Base-by-base conservation (phyloP, 345 rosid species). In the Cochlearia excelsa region DNA sequence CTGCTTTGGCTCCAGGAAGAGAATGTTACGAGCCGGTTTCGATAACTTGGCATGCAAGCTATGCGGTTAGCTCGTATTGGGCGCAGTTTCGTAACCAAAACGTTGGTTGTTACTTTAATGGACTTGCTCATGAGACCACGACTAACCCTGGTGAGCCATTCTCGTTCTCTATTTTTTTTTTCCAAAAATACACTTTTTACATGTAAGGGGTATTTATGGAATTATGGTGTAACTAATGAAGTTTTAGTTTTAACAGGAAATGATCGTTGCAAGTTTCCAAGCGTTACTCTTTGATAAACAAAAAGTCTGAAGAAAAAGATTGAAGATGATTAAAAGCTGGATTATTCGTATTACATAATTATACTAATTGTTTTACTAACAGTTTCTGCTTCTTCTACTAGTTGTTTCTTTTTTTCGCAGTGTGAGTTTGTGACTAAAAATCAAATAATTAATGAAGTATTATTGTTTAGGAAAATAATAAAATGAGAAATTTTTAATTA, bases 51-150 rank as follows among this genome's bases (percentile, higher is more conserved):
- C 92, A 83, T 34, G 85, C 95, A 2, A 86, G 82, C 60, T 89
- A 77, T 9, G 97, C 97, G 0, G 65, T 89, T 39, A 86, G 88
- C 65, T 81, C 95, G 2, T 81, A 84, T 34, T 84, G 89, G 95
- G 80, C 95, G 7, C 67, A 72, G 69, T 84, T 79, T 39, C 72
- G 82, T 39, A 78, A 48, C 43, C 67, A 35, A 30, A 87, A 81
- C 6, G 80, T 75, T 31, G 69, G 40, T 35, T 89, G 97, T 83
- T 76, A 70, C 80, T 83, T 86, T 54, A 71, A 80, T 76, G 95
- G 97, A 51, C 66, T 84, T 11, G 92, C 95, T n/a, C 72, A 53
- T 48, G 80, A 80, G 73, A 84, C 85, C 50, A 75, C 73, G 7
- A 54, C 2, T 2, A 63, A 84, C 61, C 97, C 97, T 27, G 84